Base-by-base conservation (phyloP, 2,329 filamentous ascomycete genomes). In the Pyrenophora teres region DNA sequence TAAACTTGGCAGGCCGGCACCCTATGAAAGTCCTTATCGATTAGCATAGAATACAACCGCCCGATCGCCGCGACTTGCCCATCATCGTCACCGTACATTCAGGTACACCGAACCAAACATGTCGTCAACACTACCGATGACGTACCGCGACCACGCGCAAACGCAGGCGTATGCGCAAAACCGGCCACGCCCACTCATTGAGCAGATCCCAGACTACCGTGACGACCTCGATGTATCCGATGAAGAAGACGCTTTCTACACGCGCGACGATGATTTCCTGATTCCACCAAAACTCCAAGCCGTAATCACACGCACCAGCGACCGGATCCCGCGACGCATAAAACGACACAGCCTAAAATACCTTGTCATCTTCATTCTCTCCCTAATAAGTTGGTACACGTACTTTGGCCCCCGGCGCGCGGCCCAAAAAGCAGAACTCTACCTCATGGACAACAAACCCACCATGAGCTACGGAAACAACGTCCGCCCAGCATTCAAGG, bases 401-500 rank as follows among this genome's bases (percentile, higher is more conserved):
- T 70, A 70, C 40, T 37, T 78, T 21, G 67, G 72, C 6, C 76
- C 77, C 6, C 63, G 53, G 31, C 63, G 72, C 60, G 53, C 66
- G 6, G 68, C 71, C 16, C 66, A 75, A 33, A 67, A 58, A 53
- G 59, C 67, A 30, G 69, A 74, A 37, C 47, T 72, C 40, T 59
- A 63, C 36, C 68, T 70, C 4, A 74, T 78, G 64, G 61, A 71
- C 19, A 48, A 50, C 23, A 40, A 52, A 27, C 63, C 68, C 6
- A 49, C 56, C 6, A 61, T 63, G 48, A 52, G 54, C 63, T 82
- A 78, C 61, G 80, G 80, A 3, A 64, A 67, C 27, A 83, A 82
- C 57, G 67, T 75, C 44, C 58, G 76, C 46, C 80, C 80, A 10
- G 67, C 68, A 6, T 81, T 83, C 54, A 74, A 76, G 40, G 76